phyloP scores from a whole-genome alignment of 2,329 filamentous ascomycete species.

The Talaromyces verruculosus region DNA sequence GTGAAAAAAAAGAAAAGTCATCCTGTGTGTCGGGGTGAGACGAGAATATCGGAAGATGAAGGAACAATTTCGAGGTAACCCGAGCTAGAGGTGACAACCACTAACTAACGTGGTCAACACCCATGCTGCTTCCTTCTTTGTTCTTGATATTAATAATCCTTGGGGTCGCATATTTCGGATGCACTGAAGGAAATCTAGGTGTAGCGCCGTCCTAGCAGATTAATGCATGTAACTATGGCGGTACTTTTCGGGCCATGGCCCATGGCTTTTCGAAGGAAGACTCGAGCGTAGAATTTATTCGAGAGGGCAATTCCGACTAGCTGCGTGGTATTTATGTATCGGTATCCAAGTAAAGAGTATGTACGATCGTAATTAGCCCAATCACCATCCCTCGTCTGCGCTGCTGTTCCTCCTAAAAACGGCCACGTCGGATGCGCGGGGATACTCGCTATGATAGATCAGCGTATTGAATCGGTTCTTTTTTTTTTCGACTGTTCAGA shows the following conservation, averaged over 20 bases:
- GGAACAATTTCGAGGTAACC: conserved; percentile 1
- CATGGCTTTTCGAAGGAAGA: neutral
- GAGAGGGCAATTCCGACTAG: neutral
- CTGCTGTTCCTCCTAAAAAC: neutral
- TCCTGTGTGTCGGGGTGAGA: neutral
- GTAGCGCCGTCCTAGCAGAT: neutral
- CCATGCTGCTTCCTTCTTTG: conserved; percentile 10
- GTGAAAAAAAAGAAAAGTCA: neutral
- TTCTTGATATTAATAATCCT: conserved; percentile 7
- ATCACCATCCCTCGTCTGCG: conserved; percentile 4
- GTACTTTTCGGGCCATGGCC: neutral
- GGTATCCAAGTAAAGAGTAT: neutral
- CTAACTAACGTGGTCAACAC: conserved; percentile 1
- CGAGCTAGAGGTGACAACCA: conserved; percentile 7
- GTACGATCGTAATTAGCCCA: conserved; percentile 5
- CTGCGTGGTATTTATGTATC: neutral
- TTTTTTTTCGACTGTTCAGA: neutral
- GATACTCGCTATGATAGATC: conserved; percentile 12
- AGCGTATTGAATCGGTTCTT: neutral
- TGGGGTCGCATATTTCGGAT: conserved; percentile 9
- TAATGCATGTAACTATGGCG: neutral
- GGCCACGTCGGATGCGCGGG: conserved; percentile 20
- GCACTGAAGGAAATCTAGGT: conserved; percentile 3
- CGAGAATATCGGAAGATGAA: conserved; percentile 15
- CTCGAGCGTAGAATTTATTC: neutral